Conservation (phyloP, 148 eudicot genomes). For the Salicornia ramosissima region DNA sequence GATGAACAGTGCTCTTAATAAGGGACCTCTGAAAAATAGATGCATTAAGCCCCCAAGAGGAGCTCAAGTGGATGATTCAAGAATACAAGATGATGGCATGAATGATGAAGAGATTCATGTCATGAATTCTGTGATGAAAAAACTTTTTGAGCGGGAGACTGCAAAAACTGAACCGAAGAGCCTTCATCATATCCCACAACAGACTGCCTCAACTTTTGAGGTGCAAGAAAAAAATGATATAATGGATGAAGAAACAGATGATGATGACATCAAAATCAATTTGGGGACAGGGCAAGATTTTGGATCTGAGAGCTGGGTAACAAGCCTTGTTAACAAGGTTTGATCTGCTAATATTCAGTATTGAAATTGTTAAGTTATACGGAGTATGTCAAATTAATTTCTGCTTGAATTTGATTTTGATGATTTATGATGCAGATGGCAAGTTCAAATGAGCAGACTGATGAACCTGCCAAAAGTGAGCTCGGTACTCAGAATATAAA, state of each 20-base stretch:
- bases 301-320: slow-evolving; percentile 27
- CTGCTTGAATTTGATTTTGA: slow-evolving; percentile 4
- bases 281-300: slow-evolving; percentile 34
- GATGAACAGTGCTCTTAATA: slow-evolving; percentile 40
- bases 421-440: slow-evolving; percentile 31
- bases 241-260: slow-evolving; percentile 35
- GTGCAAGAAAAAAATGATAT: slow-evolving; percentile 15
- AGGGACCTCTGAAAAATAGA: slow-evolving; percentile 22
- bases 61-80: slow-evolving; percentile 22
- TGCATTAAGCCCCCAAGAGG: slow-evolving; percentile 16
- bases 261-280: slow-evolving; percentile 60
- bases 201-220: slow-evolving; percentile 18
- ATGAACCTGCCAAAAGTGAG: slow-evolving; percentile 22
- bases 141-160: slow-evolving; percentile 36
- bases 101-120: slow-evolving; percentile 72
- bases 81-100: slow-evolving; percentile 43
- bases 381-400: not conserved
- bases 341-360: not conserved
- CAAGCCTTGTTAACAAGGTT: slow-evolving; percentile 40
- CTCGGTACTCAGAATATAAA: slow-evolving; percentile 24
- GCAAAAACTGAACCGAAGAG: slow-evolving; percentile 18
- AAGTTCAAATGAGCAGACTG: slow-evolving; percentile 21
- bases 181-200: slow-evolving; percentile 11
- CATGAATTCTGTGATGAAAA: slow-evolving; percentile 76
- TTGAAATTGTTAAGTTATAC: not conserved